A percentile compares a stretch with the other conserved stretches of the same genome.
Evolutionary conservation across 2,329 filamentous ascomycete genomes (phyloP).

Genomic region (Rhynchosporium agropyri): DNA sequence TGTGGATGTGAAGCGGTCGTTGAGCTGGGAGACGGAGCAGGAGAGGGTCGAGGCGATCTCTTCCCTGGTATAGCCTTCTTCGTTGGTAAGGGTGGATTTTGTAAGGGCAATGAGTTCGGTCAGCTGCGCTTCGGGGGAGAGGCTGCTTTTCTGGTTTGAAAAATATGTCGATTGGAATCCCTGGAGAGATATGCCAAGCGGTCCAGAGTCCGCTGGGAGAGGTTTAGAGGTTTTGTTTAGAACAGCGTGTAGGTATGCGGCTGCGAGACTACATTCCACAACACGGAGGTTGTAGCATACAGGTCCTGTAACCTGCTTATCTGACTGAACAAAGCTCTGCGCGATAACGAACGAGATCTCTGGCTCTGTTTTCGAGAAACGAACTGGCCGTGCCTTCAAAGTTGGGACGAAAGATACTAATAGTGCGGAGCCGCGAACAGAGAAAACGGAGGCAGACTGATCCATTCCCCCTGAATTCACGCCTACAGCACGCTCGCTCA

Average conservation of each 20-base stretch:
- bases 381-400: slow-evolving; percentile 75
- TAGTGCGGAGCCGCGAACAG: slow-evolving; percentile 79
- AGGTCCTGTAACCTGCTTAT: slow-evolving; percentile 92
- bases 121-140: slow-evolving; percentile 65
- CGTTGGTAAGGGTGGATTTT: slow-evolving; percentile 70
- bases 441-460: slow-evolving; percentile 94
- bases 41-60: slow-evolving; percentile 77
- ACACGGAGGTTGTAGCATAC: slow-evolving; percentile 97
- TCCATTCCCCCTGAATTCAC: slow-evolving; percentile 99
- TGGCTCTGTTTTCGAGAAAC: slow-evolving; percentile 78
- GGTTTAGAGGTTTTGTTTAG: slow-evolving; percentile 58
- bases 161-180: slow-evolving; percentile 89
- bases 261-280: slow-evolving; percentile 90
- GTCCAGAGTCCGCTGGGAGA: slow-evolving; percentile 77
- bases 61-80: slow-evolving; percentile 84
- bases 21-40: slow-evolving; percentile 70
- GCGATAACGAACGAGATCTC: slow-evolving; percentile 91
- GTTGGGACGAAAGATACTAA: slow-evolving; percentile 87
- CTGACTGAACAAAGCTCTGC: slow-evolving; percentile 89
- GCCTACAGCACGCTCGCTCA: slow-evolving; percentile 90
- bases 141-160: slow-evolving; percentile 37
- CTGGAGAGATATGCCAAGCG: slow-evolving; percentile 79
- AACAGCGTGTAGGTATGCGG: slow-evolving; percentile 64
- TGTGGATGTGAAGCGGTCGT: slow-evolving; percentile 78
- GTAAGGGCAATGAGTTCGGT: slow-evolving; percentile 70